phyloP scores from a whole-genome alignment of 2,329 filamentous ascomycete genomes.

The Apiospora kogelbergensis region DNA sequence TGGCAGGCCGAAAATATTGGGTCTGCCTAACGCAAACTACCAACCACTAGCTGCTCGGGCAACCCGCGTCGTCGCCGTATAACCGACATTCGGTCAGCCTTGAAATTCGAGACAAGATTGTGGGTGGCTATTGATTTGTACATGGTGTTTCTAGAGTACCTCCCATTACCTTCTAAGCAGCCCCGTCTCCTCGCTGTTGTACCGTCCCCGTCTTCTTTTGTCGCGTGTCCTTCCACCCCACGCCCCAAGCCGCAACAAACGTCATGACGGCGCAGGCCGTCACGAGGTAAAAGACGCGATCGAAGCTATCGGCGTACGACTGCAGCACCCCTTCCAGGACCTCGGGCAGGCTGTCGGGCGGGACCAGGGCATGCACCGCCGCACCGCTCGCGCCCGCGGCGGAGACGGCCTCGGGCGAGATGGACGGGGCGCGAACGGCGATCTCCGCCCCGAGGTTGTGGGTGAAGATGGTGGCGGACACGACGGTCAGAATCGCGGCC shows the following conservation, averaged over 20 bases:
- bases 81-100: background rate
- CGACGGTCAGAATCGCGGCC: constrained; percentile 26
- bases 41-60: background rate
- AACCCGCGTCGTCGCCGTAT: background rate
- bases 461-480: constrained; percentile 29
- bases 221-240: constrained; percentile 25
- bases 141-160: background rate
- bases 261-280: constrained; percentile 21
- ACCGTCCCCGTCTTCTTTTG: background rate
- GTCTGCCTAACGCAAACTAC: background rate
- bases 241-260: constrained; percentile 25
- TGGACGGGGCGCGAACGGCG: constrained; percentile 22
- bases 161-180: background rate
- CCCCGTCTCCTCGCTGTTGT: background rate
- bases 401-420: constrained; percentile 23
- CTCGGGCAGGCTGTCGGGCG: constrained; percentile 20
- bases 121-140: background rate
- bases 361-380: constrained; percentile 28
- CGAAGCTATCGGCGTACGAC: constrained; percentile 25
- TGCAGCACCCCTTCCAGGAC: constrained; percentile 25
- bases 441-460: constrained; percentile 24
- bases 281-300: constrained; percentile 28
- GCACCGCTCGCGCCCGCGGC: constrained; percentile 28
- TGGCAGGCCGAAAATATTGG: background rate
- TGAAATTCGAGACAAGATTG: no score